These are phyloP conservation scores for Liriodendron chinense DNA, from an alignment of 164 flowering plant genomes.

Conservation along the genomic window DNA sequence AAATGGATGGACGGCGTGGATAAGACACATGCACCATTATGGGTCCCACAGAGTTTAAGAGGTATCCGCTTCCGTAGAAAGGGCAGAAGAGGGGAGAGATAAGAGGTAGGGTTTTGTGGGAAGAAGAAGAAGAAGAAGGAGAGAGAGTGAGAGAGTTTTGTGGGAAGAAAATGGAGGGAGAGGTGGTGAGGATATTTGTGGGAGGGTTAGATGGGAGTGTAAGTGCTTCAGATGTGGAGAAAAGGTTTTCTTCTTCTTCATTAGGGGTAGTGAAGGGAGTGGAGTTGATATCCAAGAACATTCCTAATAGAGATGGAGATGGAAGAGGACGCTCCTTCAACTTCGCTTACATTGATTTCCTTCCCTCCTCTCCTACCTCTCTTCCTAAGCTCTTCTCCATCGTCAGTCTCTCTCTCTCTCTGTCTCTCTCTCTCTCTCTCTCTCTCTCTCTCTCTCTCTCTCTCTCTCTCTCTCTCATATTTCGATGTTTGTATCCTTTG, in stretches of 20 bases:
- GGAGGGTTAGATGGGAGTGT: constrained; percentile 77
- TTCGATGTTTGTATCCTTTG: background rate
- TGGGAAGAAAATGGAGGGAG: background rate
- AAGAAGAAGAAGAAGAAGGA: too few relatives aligned
- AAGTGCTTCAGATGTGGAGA: constrained; percentile 47
- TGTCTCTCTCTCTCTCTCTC: background rate
- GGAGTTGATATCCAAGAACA: constrained; percentile 25
- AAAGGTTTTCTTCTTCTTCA: constrained; percentile 42
- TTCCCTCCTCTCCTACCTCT: constrained; percentile 52
- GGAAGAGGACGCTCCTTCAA: constrained; percentile 42
- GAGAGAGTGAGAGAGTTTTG: background rate
- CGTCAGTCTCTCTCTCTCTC: constrained; percentile 25
- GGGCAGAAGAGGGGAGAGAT: too few relatives aligned
- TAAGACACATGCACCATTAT: too few relatives aligned
- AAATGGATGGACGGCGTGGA: too few relatives aligned
- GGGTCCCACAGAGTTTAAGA: too few relatives aligned
- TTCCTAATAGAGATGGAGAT: constrained; percentile 33
- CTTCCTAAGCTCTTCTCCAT: constrained; percentile 74
- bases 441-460: background rate
- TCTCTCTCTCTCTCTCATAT: background rate
- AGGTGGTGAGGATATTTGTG: constrained; percentile 44
- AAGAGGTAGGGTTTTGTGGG: too few relatives aligned
- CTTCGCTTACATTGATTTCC: constrained; percentile 75
- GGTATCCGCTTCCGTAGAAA: too few relatives aligned
- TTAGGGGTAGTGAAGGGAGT: constrained; percentile 47